phyloP scores from a whole-genome alignment of 441 rosid species.

The Bocquillonia castaneifolia region DNA sequence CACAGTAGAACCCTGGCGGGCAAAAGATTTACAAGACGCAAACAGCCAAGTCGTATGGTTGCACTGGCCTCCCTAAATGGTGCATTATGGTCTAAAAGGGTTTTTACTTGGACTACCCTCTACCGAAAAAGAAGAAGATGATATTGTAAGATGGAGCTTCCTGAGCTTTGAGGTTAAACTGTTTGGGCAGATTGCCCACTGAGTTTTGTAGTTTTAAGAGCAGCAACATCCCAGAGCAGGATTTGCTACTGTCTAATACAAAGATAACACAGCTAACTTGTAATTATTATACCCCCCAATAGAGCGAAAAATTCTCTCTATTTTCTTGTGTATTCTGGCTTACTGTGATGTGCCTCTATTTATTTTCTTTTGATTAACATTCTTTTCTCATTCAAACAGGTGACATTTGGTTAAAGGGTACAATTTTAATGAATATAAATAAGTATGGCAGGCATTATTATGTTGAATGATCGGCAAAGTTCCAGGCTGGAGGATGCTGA shows the following conservation, averaged over 20 bases:
- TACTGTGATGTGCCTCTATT: background rate
- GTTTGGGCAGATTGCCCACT: constrained; percentile 20
- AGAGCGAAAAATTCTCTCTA: constrained; percentile 13
- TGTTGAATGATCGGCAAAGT: background rate
- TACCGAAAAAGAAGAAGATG: background rate
- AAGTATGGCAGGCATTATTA: background rate
- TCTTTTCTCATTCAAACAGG: background rate
- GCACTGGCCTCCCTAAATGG: constrained; percentile 14
- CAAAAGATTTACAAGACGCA: constrained; percentile 20
- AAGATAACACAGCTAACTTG: constrained; percentile 34
- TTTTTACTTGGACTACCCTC: background rate
- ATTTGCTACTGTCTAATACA: constrained; percentile 23
- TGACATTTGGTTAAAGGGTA: constrained; percentile 1
- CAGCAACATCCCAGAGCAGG: constrained; percentile 18
- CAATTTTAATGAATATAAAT: background rate
- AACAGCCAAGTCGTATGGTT: constrained; percentile 18
- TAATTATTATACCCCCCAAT: constrained; percentile 35
- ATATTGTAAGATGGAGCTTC: background rate
- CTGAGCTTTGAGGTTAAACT: constrained; percentile 31
- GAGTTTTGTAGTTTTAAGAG: constrained; percentile 42
- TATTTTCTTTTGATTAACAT: background rate
- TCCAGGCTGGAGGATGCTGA: background rate
- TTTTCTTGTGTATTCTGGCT: background rate
- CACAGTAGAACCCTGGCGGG: constrained; percentile 2
- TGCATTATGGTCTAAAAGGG: constrained; percentile 2